Conservation (phyloP, 805 yeast genomes). For the Middelhovenomyces tepae region DNA sequence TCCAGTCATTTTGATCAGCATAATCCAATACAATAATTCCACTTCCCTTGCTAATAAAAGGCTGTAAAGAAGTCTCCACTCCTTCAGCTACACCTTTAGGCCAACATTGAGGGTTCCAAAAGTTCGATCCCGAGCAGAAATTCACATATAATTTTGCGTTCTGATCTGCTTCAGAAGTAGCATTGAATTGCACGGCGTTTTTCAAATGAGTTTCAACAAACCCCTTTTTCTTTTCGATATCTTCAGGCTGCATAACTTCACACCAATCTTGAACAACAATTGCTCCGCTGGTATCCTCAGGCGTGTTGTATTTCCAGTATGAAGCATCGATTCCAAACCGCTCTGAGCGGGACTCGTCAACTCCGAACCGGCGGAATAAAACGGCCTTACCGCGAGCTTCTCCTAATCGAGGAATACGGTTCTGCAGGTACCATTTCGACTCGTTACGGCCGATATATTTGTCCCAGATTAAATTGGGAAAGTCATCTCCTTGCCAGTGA, state of each 20-base stretch:
- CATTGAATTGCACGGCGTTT: conserved; percentile 43
- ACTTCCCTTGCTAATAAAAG: conserved; percentile 35
- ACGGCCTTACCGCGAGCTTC: conserved; percentile 60
- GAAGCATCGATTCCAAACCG: conserved; percentile 60
- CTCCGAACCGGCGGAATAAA: conserved; percentile 66
- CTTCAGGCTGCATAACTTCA: conserved; percentile 46
- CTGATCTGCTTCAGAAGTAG: conserved; percentile 28
- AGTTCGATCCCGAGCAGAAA: conserved; percentile 66
- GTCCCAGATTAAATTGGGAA: conserved; percentile 53
- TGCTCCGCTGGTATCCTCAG: conserved; percentile 53
- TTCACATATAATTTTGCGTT: conserved; percentile 56
- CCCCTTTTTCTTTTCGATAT: conserved; percentile 46
- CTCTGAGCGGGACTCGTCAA: conserved; percentile 31
- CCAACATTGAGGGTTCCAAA: conserved; percentile 66
- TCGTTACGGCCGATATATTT: conserved; percentile 41
- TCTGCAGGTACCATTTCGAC: conserved; percentile 52
- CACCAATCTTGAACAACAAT: conserved; percentile 68
- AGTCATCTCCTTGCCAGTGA: conserved; percentile 62
- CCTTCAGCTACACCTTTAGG: conserved; percentile 57
- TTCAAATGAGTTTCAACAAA: conserved; percentile 49
- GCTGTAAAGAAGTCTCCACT: conserved; percentile 25
- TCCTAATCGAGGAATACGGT: conserved; percentile 47
- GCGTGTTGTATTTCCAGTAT: conserved; percentile 57
- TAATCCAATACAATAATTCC: conserved; percentile 66
- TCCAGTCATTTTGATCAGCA: conserved; percentile 55